phyloP scores from a whole-genome alignment of 306 rosid genomes.

The Fragaria ananassa region DNA sequence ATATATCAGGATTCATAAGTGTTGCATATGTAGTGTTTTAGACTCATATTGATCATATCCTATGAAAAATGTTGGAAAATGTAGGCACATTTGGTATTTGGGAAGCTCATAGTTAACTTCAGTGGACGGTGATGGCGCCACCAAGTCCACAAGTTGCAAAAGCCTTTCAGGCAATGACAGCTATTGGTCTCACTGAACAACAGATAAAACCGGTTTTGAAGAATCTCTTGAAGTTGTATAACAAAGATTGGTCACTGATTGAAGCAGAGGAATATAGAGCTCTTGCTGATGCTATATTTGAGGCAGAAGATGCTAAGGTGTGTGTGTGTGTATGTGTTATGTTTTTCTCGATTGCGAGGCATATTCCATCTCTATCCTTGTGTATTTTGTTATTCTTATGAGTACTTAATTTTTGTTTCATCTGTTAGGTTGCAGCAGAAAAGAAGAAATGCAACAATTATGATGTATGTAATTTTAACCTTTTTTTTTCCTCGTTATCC shows the following conservation, averaged over 20 bases:
- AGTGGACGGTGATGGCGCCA: conserved; percentile 51
- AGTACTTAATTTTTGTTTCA: conserved; percentile 17
- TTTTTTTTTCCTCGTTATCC: conserved; percentile 10
- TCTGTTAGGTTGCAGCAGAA: conserved; percentile 40
- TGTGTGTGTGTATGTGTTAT: neutral
- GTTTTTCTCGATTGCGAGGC: conserved; percentile 3
- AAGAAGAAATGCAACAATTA: conserved; percentile 25
- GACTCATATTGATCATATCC: neutral
- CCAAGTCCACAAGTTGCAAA: conserved; percentile 48
- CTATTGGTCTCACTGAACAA: conserved; percentile 57
- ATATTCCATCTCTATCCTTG: neutral
- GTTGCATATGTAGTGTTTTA: neutral
- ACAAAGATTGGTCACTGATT: conserved; percentile 80
- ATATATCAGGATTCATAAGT: neutral
- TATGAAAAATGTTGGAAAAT: conserved; percentile 9
- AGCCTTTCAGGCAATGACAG: conserved; percentile 72
- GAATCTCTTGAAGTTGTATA: conserved; percentile 66
- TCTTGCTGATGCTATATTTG: conserved; percentile 85
- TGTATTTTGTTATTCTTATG: conserved; percentile 3
- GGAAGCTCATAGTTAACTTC: conserved; percentile 19
- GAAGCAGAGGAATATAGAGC: conserved; percentile 88
- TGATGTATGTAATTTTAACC: conserved; percentile 27
- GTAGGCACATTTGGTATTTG: conserved; percentile 22
- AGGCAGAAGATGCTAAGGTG: conserved; percentile 67
- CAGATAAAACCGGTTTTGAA: conserved; percentile 75